Evolutionary conservation across 768 basidiomycete species (phyloP).

Genomic region (Trametes cingulata): DNA sequence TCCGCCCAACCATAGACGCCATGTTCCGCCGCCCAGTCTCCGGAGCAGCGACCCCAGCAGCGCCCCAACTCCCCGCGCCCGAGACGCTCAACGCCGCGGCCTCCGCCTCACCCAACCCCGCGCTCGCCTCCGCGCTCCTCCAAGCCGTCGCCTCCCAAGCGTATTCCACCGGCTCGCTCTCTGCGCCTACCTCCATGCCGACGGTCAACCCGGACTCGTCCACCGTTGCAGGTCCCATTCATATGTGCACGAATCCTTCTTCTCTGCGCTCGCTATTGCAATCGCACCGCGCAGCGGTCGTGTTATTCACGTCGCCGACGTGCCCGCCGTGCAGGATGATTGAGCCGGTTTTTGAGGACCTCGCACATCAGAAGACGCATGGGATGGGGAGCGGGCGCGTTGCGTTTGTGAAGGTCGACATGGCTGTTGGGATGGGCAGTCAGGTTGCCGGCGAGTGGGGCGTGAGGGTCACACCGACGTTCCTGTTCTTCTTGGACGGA

Average conservation of each 20-base stretch:
- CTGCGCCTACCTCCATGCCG: slow-evolving; percentile 23
- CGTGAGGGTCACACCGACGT: slow-evolving; percentile 82
- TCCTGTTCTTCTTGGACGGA: slow-evolving; percentile 82
- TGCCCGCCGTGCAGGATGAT: slow-evolving; percentile 85
- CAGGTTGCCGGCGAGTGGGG: slow-evolving; percentile 62
- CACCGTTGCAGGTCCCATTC: slow-evolving; percentile 62
- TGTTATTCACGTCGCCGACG: slow-evolving; percentile 76
- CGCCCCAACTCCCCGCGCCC: slow-evolving; percentile 34
- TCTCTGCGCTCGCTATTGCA: slow-evolving; percentile 68
- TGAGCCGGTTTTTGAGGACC: slow-evolving; percentile 77
- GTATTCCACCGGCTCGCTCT: slow-evolving; percentile 27
- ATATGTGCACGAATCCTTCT: slow-evolving; percentile 71
- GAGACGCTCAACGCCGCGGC: slow-evolving; percentile 33
- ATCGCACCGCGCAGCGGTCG: slow-evolving; percentile 70
- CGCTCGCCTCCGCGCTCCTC: slow-evolving; percentile 53
- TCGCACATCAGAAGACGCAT: slow-evolving; percentile 63
- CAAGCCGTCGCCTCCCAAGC: slow-evolving; percentile 60
- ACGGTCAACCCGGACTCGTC: slow-evolving; percentile 42
- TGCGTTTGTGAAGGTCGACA: slow-evolving; percentile 84
- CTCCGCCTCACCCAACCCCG: slow-evolving; percentile 44
- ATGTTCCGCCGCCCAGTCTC: slow-evolving; percentile 74
- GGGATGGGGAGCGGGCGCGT: slow-evolving; percentile 41
- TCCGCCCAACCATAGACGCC: slow-evolving; percentile 88
- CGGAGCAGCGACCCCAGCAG: slow-evolving; percentile 35
- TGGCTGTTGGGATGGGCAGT: slow-evolving; percentile 64